Base-by-base conservation (phyloP, 768 basidiomycete genomes). In the Suillus occidentalis region DNA sequence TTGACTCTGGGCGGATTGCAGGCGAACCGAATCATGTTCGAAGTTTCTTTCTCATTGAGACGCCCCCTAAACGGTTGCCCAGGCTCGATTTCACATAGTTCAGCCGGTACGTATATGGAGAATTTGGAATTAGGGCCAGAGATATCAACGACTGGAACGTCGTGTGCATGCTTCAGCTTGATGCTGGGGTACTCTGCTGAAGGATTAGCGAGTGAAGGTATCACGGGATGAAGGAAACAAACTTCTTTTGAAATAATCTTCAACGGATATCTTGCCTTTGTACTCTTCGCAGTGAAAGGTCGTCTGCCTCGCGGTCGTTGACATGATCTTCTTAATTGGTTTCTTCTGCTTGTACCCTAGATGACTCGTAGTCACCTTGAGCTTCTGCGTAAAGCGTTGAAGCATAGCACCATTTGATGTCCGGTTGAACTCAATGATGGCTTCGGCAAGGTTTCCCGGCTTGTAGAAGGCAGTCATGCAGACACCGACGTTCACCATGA, bases 11-110 rank as follows among this genome's bases (percentile, higher is more conserved):
- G 92, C 2, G 80, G 81, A 37, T 88, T 87, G 74, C 88, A 89
- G 0, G 92, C 91, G 62, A 78, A 78, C 49, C 78, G 79, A 64
- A 94, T 89, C 92, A 94, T 93, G n/a, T 80, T 74, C 0, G 85
- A 77, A 0, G 89, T 91, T 69, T 89, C 87, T 7, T 70, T 78
- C n/a, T 85, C 85, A 63, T 75, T 82, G 2, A 93, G 85, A 64
- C 82, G 85, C 7, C 84, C 88, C 25, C 82, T 81, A 79, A 84
- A 90, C 0, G 87, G 79, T 66, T 85, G 84, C 8, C 87, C 87
- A 0, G 82, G 75, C 12, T 80, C 73, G 59, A 94, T 89, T 28
- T 84, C 77, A 77, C 91, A 93, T 1, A 94, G 59, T 72, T 94
- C 91, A 0, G 89, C 86, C 0, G 91, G 91, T 1, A 92, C 74